Conservation (phyloP, 2,329 filamentous ascomycete genomes). For the Aspergillus puulaauensis region DNA sequence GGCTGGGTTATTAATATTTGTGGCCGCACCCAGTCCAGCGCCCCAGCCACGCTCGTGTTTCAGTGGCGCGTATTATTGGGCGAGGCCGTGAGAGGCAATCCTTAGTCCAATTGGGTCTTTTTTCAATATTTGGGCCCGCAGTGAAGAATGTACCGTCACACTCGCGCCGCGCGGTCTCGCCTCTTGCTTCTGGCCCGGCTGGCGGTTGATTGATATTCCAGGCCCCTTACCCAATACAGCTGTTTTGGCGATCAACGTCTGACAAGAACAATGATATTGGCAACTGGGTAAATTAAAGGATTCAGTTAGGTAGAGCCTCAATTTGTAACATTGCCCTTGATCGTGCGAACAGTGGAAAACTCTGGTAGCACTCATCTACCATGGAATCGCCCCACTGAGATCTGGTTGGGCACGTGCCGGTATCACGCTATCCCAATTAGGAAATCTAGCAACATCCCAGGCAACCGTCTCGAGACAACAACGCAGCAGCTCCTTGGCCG, state of each 20-base stretch:
- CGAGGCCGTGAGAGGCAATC: too few relatives aligned
- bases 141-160: too few relatives aligned
- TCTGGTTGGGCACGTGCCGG: constrained; percentile 5
- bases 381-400: background rate
- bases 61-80: too few relatives aligned
- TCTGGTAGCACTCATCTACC: background rate
- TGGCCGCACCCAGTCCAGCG: too few relatives aligned
- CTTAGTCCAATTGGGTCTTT: too few relatives aligned
- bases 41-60: too few relatives aligned
- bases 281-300: background rate
- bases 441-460: constrained; percentile 6
- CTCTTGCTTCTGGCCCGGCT: background rate
- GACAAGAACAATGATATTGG: background rate
- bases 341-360: too few relatives aligned
- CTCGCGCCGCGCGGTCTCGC: background rate
- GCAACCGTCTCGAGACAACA: constrained; percentile 1
- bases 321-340: background rate
- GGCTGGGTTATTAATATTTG: too few relatives aligned
- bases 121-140: too few relatives aligned
- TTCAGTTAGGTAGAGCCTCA: background rate
- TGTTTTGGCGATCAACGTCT: background rate
- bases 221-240: background rate
- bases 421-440: constrained; percentile 5
- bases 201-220: background rate
- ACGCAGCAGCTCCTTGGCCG: constrained; percentile 1